These are phyloP conservation scores for Colletotrichum caudatum DNA, from an alignment of 2,329 filamentous ascomycete genomes.

Conservation along the genomic window DNA sequence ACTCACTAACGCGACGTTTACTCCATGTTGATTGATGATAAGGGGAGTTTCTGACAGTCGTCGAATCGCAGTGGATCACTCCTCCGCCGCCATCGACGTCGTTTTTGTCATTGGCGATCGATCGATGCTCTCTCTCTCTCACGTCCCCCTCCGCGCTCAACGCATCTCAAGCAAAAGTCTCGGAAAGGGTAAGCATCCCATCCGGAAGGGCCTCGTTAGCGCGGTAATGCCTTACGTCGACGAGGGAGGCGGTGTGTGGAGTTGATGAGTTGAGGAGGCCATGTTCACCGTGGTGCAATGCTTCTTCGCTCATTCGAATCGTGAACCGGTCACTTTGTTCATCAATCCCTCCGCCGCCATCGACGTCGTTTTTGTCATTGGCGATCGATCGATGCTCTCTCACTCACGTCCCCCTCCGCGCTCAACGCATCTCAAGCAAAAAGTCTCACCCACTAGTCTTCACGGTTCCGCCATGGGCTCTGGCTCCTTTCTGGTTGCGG, in stretches of 20 bases:
- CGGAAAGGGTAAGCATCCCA: conserved; percentile 16
- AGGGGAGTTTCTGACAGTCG: background rate
- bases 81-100: background rate
- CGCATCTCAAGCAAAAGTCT: conserved; percentile 10
- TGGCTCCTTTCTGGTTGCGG: background rate
- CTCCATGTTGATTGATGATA: conserved; percentile 16
- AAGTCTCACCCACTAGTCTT: background rate
- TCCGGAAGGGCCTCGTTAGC: background rate
- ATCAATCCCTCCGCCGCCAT: no score
- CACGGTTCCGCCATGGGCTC: background rate
- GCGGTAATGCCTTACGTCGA: conserved; percentile 31
- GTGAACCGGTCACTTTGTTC: background rate
- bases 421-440: conserved; percentile 13
- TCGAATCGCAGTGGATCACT: background rate
- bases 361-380: conserved; percentile 21
- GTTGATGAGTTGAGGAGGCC: conserved; percentile 15
- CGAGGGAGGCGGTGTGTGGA: conserved; percentile 19
- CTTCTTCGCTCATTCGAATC: conserved; percentile 8
- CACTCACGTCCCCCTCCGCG: background rate
- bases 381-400: no score
- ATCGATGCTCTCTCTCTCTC: background rate
- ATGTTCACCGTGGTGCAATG: background rate
- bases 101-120: conserved; percentile 21
- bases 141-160: background rate
- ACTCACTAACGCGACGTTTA: conserved; percentile 17